Conservation (phyloP, 106 monocot species). For the Dioscorea zingiberensis region DNA sequence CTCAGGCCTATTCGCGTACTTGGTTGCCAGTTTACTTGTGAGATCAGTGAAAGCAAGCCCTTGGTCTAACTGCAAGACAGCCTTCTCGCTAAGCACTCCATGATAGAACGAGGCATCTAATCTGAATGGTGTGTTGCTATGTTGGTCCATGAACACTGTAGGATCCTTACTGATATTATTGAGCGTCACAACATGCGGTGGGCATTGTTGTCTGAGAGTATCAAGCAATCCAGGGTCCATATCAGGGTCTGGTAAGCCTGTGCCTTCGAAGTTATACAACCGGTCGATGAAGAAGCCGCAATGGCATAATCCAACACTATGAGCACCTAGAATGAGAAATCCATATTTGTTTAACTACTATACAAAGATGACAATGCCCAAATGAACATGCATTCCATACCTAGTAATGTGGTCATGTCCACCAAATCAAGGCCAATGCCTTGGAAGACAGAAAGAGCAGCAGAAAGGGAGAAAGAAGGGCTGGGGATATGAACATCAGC, state of each 20-base stretch:
- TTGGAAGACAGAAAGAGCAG: constrained; percentile 21
- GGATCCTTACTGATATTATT: constrained; percentile 14
- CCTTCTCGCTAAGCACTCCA: constrained; percentile 12
- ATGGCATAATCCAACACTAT: constrained; percentile 36
- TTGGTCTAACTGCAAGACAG: constrained; percentile 17
- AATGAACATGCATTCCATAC: no score
- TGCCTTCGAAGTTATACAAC: constrained; percentile 34
- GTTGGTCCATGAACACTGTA: constrained; percentile 27
- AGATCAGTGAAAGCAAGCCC: constrained; percentile 20
- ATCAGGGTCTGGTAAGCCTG: constrained; percentile 13
- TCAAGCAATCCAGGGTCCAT: constrained; percentile 16
- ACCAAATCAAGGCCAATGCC: constrained; percentile 15
- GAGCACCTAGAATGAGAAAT: constrained; percentile 27
- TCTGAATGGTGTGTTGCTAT: background rate
- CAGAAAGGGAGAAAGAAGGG: constrained; percentile 19
- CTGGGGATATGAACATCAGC: constrained; percentile 21
- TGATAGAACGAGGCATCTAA: constrained; percentile 18
- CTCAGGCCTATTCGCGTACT: constrained; percentile 8
- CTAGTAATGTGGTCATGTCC: constrained; percentile 36
- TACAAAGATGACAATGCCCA: no score
- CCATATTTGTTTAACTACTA: no score
- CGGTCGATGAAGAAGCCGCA: constrained; percentile 38
- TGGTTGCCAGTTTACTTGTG: constrained; percentile 6
- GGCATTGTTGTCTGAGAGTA: constrained; percentile 14
- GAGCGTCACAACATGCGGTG: constrained; percentile 5